These are phyloP conservation scores for Suillus subluteus DNA, from an alignment of 768 basidiomycete genomes.

Conservation along the genomic window DNA sequence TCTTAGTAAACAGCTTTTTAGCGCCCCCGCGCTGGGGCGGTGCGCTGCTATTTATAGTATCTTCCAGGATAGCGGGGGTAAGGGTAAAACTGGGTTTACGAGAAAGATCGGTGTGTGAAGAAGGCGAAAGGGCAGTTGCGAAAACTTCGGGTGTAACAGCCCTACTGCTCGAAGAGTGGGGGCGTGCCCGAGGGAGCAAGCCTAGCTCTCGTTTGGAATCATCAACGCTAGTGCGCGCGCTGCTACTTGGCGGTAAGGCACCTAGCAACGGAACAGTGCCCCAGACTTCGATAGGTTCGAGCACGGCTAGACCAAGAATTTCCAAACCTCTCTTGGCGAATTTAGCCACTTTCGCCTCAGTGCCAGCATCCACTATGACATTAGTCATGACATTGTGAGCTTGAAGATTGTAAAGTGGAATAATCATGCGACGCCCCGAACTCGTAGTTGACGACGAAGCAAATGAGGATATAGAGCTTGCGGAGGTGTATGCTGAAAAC, in stretches of 20 bases:
- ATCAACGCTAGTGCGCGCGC: constrained; percentile 36
- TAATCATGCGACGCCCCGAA: constrained; percentile 69
- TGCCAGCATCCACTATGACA: constrained; percentile 84
- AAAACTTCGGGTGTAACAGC: constrained; percentile 16
- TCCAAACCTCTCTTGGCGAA: constrained; percentile 77
- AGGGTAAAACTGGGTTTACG: constrained; percentile 22
- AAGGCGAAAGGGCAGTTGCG: constrained; percentile 9
- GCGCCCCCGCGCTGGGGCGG: constrained; percentile 45
- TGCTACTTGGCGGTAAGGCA: constrained; percentile 17
- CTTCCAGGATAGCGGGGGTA: constrained; percentile 19
- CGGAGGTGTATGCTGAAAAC: constrained; percentile 55
- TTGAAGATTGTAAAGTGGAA: constrained; percentile 85
- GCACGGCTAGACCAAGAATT: constrained; percentile 72
- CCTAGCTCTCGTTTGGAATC: constrained; percentile 27
- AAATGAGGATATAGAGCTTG: constrained; percentile 42
- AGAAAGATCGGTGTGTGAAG: not conserved
- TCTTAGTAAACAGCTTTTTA: constrained; percentile 65
- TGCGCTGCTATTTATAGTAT: constrained; percentile 18
- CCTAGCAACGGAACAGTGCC: constrained; percentile 19
- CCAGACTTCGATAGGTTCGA: constrained; percentile 84
- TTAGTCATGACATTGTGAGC: constrained; percentile 90
- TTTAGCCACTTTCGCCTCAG: constrained; percentile 82
- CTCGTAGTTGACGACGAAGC: constrained; percentile 47
- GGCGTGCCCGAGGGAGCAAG: constrained; percentile 5
- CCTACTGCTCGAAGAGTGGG: constrained; percentile 14